Conservation (phyloP, 2,329 filamentous ascomycete species). For the Aspergillus felis region DNA sequence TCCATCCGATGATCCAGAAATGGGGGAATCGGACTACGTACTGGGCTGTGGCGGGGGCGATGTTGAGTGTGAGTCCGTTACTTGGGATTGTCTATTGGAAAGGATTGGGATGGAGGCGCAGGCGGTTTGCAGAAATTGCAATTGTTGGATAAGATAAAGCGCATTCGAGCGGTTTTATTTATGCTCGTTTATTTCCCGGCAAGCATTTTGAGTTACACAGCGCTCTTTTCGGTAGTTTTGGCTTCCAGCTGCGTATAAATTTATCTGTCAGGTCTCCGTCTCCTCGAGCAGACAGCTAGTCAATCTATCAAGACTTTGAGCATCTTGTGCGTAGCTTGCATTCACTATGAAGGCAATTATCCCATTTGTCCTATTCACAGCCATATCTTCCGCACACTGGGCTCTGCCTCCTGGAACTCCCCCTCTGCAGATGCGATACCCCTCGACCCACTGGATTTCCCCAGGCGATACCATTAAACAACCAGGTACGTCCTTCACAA, state of each 20-base stretch:
- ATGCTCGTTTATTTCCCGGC: too few relatives aligned
- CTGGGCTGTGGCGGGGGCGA: constrained; percentile 7
- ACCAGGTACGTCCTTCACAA: background rate
- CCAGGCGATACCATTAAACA: constrained; percentile 15
- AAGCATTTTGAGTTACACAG: too few relatives aligned
- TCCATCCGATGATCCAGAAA: constrained; percentile 18
- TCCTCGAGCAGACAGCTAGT: too few relatives aligned
- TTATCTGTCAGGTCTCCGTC: too few relatives aligned
- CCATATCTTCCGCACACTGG: background rate
- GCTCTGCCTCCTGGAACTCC: background rate
- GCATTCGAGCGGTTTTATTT: background rate
- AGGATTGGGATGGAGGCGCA: constrained; percentile 17
- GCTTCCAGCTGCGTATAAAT: too few relatives aligned
- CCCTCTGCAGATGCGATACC: constrained; percentile 17
- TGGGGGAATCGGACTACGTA: constrained; percentile 18
- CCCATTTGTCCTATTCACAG: background rate
- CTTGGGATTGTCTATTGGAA: constrained; percentile 16
- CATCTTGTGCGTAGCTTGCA: too few relatives aligned
- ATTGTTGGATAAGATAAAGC: background rate
- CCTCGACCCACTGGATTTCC: constrained; percentile 13
- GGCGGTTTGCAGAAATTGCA: background rate
- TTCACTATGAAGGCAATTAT: background rate
- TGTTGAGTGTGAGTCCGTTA: constrained; percentile 12
- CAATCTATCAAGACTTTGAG: too few relatives aligned
- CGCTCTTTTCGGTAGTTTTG: too few relatives aligned